Conservation (phyloP, 148 eudicot species). For the Rhododendron griersonianum region DNA sequence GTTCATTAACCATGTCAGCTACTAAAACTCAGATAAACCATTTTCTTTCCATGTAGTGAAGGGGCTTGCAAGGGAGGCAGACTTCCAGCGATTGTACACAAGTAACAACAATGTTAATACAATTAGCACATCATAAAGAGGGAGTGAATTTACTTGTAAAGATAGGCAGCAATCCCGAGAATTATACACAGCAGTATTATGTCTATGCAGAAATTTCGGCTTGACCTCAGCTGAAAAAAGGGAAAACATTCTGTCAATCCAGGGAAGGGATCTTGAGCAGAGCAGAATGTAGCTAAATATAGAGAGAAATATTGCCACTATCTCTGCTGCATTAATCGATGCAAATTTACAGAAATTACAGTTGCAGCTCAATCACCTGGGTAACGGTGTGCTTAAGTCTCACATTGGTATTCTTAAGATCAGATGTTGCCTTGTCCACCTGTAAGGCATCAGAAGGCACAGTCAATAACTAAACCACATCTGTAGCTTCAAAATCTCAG, state of each 20-base stretch:
- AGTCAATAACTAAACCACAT: not conserved
- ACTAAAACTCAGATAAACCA: not conserved
- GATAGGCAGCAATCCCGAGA: conserved; percentile 92
- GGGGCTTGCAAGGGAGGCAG: not conserved
- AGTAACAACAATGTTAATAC: not conserved
- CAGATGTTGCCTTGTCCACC: conserved; percentile 91
- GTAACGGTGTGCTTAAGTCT: conserved; percentile 92
- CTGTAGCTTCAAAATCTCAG: not conserved
- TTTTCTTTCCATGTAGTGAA: not conserved
- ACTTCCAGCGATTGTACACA: not conserved
- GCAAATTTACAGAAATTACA: not conserved
- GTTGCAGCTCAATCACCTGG: conserved; percentile 51
- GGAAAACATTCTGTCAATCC: conserved; percentile 5
- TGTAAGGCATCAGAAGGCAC: conserved; percentile 20
- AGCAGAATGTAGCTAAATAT: not conserved
- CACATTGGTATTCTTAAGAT: conserved; percentile 94
- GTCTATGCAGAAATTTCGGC: conserved; percentile 94
- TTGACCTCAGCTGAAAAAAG: conserved; percentile 78
- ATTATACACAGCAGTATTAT: conserved; percentile 83
- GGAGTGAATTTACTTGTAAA: conserved; percentile 78
- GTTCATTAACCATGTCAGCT: not conserved
- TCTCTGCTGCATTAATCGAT: not conserved
- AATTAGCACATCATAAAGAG: not conserved
- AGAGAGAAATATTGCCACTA: not conserved
- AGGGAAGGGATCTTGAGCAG: not conserved